A percentile compares a stretch with the other conserved stretches of the same genome.
phyloP scores from a whole-genome alignment of 768 basidiomycete genomes.

The Chalciporus piperatus region DNA sequence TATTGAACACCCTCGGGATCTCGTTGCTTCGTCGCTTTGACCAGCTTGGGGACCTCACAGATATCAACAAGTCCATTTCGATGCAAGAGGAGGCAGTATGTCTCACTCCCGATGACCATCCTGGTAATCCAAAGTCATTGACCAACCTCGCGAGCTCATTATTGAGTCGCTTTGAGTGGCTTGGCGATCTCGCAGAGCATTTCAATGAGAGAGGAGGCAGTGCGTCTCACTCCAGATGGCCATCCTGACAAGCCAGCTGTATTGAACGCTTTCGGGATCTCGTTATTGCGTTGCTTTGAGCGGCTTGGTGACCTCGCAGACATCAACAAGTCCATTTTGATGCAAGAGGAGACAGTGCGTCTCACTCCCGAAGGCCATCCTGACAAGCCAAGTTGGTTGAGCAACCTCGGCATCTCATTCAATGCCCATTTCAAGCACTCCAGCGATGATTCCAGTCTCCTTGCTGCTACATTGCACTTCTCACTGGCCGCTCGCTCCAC shows the following conservation, averaged over 20 bases:
- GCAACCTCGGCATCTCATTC: background rate
- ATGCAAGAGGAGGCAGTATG: no score
- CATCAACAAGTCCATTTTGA: constrained; percentile 3
- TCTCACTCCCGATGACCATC: no score
- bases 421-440: background rate
- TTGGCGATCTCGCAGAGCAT: no score
- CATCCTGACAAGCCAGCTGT: background rate
- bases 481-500: background rate
- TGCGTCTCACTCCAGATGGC: background rate
- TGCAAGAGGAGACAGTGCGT: constrained; percentile 1
- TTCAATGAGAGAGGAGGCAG: no score
- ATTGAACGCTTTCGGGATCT: background rate
- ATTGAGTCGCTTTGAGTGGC: no score
- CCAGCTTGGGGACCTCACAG: no score
- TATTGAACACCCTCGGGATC: no score
- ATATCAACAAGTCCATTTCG: no score
- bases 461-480: background rate
- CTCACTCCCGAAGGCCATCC: background rate
- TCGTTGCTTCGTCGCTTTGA: no score
- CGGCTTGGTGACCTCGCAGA: background rate
- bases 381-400: background rate
- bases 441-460: background rate
- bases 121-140: no score
- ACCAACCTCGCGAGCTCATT: no score
- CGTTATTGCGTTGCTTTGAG: constrained; percentile 2